Evolutionary conservation across 2,329 filamentous ascomycete species (phyloP), one percentile per base, ranked within the genome.

Genomic region (Colletotrichum scovillei): DNA sequence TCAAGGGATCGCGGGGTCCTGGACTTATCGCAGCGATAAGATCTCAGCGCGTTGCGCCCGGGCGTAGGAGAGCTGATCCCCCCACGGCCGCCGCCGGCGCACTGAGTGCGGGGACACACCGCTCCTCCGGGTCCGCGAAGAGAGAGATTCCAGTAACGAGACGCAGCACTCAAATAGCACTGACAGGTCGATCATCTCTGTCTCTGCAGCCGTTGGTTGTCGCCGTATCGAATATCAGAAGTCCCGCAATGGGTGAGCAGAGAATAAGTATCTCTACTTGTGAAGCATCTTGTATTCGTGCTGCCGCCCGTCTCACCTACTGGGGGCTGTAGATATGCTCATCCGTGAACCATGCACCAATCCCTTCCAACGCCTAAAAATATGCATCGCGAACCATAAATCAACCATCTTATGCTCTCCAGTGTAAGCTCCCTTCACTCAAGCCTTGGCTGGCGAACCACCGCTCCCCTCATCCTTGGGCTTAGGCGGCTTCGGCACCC

Each of bases 401-500:
- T 30, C 22, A 56, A 16, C 28, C 42, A n/a, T n/a, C 8, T 11
- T 8, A 49, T 49, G 3, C 4, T 22, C 60, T 32, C 28, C 32
- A 35, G 32, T 6, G 0, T 19, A 2, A n/a, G 19, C 4, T 2
- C 55, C 32, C 14, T 8, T n/a, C 16, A 30, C 26, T 68, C 63
- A 68, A 28, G 63, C 30, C 14, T 49, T 64, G n/a, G 57, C 28
- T 24, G 32, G 46, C 8, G 68, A 32, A 8, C 57, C 70, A 73
- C 79, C 78, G 53, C 73, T 75, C 12, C 73, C 55, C 16, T 77
- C 71, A 42, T 80, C 79, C 42, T 81, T 83, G 6, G 83, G 80
- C 73, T 84, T 85, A n/a, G 69, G 66, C 19, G 80, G 80, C 76
- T 88, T 90, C 35, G 86, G 86, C 80, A 94, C 89, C 82, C 92